Evolutionary conservation across 257 asterid genomes (phyloP).

Genomic region (Fraxinus cuspidata): DNA sequence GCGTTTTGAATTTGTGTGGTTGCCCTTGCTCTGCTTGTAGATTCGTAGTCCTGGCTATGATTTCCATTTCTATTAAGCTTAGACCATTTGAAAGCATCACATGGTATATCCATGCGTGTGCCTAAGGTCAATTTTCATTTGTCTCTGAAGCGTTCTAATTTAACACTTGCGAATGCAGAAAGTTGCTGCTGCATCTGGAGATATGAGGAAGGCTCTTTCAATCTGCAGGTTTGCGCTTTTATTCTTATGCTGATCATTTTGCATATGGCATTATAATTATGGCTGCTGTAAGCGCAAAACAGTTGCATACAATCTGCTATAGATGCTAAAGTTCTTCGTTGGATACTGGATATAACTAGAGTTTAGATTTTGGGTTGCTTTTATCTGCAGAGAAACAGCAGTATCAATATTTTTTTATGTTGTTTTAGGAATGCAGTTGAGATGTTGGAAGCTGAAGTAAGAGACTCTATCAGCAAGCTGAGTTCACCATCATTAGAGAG

Average conservation of each 20-base stretch:
- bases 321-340: conserved; percentile 15
- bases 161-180: conserved; percentile 49
- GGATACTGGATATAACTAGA: conserved; percentile 9
- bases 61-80: conserved; percentile 16
- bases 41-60: background rate
- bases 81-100: background rate
- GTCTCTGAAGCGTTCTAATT: conserved; percentile 26
- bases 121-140: conserved; percentile 12
- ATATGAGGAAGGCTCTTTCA: conserved; percentile 91
- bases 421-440: conserved; percentile 82
- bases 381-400: conserved; percentile 21
- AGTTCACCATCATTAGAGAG: conserved; percentile 35
- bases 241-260: conserved; percentile 16
- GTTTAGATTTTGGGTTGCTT: conserved; percentile 6
- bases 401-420: conserved; percentile 7
- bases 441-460: conserved; percentile 71
- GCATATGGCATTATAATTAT: conserved; percentile 13
- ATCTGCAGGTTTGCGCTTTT: conserved; percentile 72
- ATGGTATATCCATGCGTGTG: conserved; percentile 3
- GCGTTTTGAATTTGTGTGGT: background rate
- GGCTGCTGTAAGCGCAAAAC: background rate
- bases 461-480: conserved; percentile 39
- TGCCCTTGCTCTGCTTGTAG: conserved; percentile 16
- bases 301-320: conserved; percentile 1
- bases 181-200: conserved; percentile 97